phyloP scores from a whole-genome alignment of 345 rosid species.

The Microcos paniculata region DNA sequence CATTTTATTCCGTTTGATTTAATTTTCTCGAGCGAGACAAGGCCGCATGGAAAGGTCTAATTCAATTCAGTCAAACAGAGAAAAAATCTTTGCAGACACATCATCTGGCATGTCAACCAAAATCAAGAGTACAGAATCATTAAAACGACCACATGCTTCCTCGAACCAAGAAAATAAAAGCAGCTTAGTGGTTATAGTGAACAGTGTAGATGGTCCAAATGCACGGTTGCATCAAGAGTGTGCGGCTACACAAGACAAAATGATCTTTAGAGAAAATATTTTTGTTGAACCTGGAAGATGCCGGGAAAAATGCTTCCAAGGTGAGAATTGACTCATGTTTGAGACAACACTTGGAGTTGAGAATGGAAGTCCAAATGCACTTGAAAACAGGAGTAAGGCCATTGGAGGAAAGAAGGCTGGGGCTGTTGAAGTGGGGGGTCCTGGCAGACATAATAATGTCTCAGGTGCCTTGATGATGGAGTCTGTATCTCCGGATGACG shows the following conservation, averaged over 20 bases:
- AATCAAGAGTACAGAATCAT: conserved; percentile 24
- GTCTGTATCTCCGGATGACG: conserved; percentile 46
- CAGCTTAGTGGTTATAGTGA: conserved; percentile 23
- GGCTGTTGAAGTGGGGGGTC: conserved; percentile 12
- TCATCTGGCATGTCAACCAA: conserved; percentile 24
- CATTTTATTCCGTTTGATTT: too few relatives aligned
- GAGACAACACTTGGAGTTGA: conserved; percentile 28
- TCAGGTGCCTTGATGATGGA: conserved; percentile 35
- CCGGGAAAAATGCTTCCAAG: conserved; percentile 27
- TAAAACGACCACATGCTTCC: conserved; percentile 33
- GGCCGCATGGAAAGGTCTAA: conserved; percentile 24
- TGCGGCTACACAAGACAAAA: conserved; percentile 25
- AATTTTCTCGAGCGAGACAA: conserved; percentile 17
- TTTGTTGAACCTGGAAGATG: conserved; percentile 27
- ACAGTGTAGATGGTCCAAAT: conserved; percentile 18
- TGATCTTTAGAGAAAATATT: conserved; percentile 18
- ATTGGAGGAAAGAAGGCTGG: conserved; percentile 14
- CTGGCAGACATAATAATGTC: conserved; percentile 20
- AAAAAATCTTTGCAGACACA: too few relatives aligned
- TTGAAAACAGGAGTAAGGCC: conserved; percentile 24
- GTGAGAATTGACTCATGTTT: conserved; percentile 37
- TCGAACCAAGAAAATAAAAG: conserved; percentile 28
- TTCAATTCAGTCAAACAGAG: conserved; percentile 21
- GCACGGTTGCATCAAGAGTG: conserved; percentile 13
- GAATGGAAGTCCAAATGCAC: conserved; percentile 28